Percentiles rank a stretch among this genome's conserved stretches.
These are phyloP conservation scores for Pestalotiopsis sp. DNA, from an alignment of 2,329 filamentous ascomycete species.

Conservation along the genomic window DNA sequence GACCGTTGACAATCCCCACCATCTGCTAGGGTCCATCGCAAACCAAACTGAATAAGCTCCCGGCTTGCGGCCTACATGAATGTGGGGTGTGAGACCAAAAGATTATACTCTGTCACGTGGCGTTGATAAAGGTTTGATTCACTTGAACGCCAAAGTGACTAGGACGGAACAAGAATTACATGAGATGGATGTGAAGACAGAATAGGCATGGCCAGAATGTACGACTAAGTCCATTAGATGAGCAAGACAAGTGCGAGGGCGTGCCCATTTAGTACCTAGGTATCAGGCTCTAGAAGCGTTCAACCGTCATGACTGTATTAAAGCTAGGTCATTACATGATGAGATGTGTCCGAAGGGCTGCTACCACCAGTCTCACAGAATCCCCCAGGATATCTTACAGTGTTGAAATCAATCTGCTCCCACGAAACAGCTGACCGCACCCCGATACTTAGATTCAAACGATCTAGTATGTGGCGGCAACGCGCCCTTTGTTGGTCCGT, in stretches of 20 bases:
- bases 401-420: constrained; percentile 2
- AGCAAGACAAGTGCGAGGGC: not conserved
- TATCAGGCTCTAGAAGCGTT: not conserved
- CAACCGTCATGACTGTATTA: not conserved
- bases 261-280: not conserved
- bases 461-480: constrained; percentile 24
- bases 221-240: not conserved
- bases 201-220: not conserved
- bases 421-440: constrained; percentile 29
- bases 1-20: not conserved
- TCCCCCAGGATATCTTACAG: not conserved
- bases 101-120: not conserved
- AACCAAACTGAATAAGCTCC: not conserved
- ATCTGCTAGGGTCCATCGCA: not conserved
- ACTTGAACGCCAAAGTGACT: not conserved
- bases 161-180: not conserved
- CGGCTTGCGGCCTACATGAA: not conserved
- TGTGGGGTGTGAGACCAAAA: not conserved
- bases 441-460: constrained; percentile 32
- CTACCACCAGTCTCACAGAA: not conserved
- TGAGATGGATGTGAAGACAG: not conserved
- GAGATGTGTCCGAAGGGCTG: not conserved
- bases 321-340: not conserved
- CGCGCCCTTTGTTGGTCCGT: constrained; percentile 25
- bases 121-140: not conserved